phyloP scores from a whole-genome alignment of 2,329 filamentous ascomycete genomes.

The Calonectria fujianensis region DNA sequence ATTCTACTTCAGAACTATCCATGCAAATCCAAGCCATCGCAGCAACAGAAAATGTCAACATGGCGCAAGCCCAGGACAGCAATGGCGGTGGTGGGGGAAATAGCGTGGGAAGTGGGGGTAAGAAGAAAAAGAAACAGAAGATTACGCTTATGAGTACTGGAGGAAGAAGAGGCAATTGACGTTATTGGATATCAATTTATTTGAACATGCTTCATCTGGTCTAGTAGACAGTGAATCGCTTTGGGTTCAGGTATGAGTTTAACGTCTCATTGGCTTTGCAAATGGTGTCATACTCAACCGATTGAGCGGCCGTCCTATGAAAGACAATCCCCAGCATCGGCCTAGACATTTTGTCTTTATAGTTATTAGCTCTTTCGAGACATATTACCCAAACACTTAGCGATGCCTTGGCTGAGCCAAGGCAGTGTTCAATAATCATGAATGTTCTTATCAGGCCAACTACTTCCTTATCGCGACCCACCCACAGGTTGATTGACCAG shows the following conservation, averaged over 20 bases:
- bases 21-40: constrained; percentile 75
- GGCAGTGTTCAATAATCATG: neutral
- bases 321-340: neutral
- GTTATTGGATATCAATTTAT: constrained; percentile 20
- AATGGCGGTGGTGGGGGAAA: constrained; percentile 39
- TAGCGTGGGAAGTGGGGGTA: constrained; percentile 64
- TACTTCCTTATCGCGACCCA: constrained; percentile 39
- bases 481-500: constrained; percentile 48
- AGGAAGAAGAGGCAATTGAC: constrained; percentile 68
- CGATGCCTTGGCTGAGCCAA: neutral
- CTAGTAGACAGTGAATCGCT: constrained; percentile 22
- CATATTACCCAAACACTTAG: too few relatives aligned
- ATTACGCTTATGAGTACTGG: constrained; percentile 83
- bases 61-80: constrained; percentile 43
- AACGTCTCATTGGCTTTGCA: constrained; percentile 9
- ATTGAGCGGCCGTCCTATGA: constrained; percentile 16
- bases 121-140: constrained; percentile 83
- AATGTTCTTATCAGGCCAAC: constrained; percentile 16
- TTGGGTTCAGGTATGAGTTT: constrained; percentile 19
- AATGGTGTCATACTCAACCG: constrained; percentile 7
- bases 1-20: constrained; percentile 76
- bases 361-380: neutral
- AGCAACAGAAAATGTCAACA: constrained; percentile 58
- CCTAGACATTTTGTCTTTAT: neutral
- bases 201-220: neutral